Evolutionary conservation across 1,139 yeast species (phyloP).

Genomic region (Suhomyces bribrorum): DNA sequence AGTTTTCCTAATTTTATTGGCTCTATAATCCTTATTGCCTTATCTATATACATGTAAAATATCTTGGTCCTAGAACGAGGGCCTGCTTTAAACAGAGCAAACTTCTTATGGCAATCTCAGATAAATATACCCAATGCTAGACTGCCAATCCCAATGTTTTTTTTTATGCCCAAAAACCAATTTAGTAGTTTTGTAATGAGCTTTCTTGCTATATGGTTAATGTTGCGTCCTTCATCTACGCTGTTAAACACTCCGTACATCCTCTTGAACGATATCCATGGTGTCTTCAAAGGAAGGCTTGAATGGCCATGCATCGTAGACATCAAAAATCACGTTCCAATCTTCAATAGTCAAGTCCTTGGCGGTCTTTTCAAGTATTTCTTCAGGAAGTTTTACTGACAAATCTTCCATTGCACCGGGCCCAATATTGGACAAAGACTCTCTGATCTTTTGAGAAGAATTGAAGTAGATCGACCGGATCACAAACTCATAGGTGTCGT

Average conservation of each 20-base stretch:
- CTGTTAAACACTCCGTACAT: slow-evolving; percentile 16
- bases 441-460: slow-evolving; percentile 48
- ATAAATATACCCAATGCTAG: too few relatives aligned
- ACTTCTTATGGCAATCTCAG: too few relatives aligned
- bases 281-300: slow-evolving; percentile 53
- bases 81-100: too few relatives aligned
- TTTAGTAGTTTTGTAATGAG: too few relatives aligned
- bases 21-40: too few relatives aligned
- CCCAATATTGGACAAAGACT: slow-evolving; percentile 59
- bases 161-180: too few relatives aligned
- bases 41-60: too few relatives aligned
- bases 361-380: slow-evolving; percentile 47
- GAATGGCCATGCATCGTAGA: slow-evolving; percentile 80
- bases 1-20: too few relatives aligned
- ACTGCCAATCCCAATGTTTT: too few relatives aligned
- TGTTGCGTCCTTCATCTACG: too few relatives aligned
- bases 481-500: slow-evolving; percentile 67
- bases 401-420: slow-evolving; percentile 82
- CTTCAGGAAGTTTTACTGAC: slow-evolving; percentile 32
- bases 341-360: slow-evolving; percentile 57
- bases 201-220: too few relatives aligned
- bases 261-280: slow-evolving; percentile 23
- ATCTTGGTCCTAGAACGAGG: too few relatives aligned
- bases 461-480: slow-evolving; percentile 63
- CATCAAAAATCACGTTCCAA: slow-evolving; percentile 48